Percentiles rank a stretch among this genome's conserved stretches.
Evolutionary conservation across 129 eudicot species (phyloP).

Genomic region (Ambrosia artemisiifolia): DNA sequence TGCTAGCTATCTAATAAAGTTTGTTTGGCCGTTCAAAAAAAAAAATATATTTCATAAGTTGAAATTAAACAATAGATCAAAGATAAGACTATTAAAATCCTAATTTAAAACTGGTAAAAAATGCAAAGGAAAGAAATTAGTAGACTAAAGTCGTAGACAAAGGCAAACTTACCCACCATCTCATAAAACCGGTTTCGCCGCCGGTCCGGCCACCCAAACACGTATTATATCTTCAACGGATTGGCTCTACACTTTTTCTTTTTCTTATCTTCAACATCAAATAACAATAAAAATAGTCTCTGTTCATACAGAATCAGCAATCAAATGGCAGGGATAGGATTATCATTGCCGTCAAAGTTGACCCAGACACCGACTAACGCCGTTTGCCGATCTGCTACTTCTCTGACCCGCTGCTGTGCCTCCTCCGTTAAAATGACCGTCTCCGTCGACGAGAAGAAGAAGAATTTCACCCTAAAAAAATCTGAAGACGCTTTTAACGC

Average conservation of each 20-base stretch:
- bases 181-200: constrained; percentile 3
- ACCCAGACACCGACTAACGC: constrained; percentile 26
- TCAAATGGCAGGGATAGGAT: constrained; percentile 43
- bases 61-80: too few species aligned
- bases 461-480: constrained; percentile 65
- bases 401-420: constrained; percentile 12
- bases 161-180: neutral
- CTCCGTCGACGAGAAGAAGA: constrained; percentile 61
- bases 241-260: neutral
- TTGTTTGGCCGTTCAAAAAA: too few species aligned
- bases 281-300: neutral
- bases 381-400: constrained; percentile 30
- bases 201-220: constrained; percentile 18
- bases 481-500: constrained; percentile 84
- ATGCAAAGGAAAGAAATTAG: neutral
- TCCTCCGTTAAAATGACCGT: constrained; percentile 50
- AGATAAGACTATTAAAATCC: too few species aligned
- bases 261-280: constrained; percentile 19
- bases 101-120: neutral
- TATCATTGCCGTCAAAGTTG: constrained; percentile 45
- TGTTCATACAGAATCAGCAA: neutral
- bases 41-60: too few species aligned
- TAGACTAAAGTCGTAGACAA: neutral
- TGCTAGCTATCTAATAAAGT: too few species aligned
- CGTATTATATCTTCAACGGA: neutral